phyloP scores from a whole-genome alignment of 2,329 filamentous ascomycete genomes.

The Tolypocladium guangdongense region DNA sequence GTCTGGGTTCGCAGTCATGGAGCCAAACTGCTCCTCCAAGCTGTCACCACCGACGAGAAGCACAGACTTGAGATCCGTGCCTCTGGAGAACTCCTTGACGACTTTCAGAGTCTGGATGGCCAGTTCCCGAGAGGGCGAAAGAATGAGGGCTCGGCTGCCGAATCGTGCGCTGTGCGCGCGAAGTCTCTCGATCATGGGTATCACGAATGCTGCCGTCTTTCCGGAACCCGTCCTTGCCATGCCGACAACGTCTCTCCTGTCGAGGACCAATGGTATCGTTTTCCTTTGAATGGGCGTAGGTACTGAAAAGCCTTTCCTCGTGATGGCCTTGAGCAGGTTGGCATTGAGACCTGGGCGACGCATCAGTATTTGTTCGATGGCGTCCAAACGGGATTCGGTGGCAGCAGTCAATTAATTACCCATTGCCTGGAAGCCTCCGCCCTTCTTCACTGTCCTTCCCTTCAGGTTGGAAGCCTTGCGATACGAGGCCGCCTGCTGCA shows the following conservation, averaged over 20 bases:
- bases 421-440: conserved; percentile 95
- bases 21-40: conserved; percentile 85
- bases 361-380: neutral
- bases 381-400: neutral
- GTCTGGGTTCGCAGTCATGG: conserved; percentile 90
- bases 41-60: conserved; percentile 91
- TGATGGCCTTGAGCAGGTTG: conserved; percentile 79
- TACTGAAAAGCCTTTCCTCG: conserved; percentile 87
- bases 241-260: conserved; percentile 90
- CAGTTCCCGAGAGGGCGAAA: conserved; percentile 89
- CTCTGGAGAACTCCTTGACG: conserved; percentile 83
- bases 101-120: conserved; percentile 93
- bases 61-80: conserved; percentile 84
- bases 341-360: conserved; percentile 55
- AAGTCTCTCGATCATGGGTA: conserved; percentile 93
- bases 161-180: conserved; percentile 80
- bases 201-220: conserved; percentile 96
- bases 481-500: conserved; percentile 77
- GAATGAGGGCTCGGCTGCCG: conserved; percentile 73
- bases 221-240: conserved; percentile 99
- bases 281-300: conserved; percentile 97
- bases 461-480: conserved; percentile 74
- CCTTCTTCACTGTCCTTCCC: conserved; percentile 82
- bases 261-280: conserved; percentile 82
- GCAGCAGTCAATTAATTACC: conserved; percentile 30